These are phyloP conservation scores for Nicotiana undulata DNA, from an alignment of 257 asterid species.

Conservation along the genomic window DNA sequence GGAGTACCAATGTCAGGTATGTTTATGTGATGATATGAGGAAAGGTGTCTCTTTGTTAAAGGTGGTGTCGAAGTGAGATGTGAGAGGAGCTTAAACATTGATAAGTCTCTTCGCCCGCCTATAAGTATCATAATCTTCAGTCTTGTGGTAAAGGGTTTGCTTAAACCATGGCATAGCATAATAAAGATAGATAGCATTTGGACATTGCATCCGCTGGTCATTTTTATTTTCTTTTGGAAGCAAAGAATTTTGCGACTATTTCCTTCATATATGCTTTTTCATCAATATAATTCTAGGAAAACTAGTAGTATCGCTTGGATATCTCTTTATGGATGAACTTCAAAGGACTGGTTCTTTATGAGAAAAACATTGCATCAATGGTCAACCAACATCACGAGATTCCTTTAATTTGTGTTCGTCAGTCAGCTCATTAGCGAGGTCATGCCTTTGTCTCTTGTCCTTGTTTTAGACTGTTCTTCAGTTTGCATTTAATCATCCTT, in stretches of 20 bases:
- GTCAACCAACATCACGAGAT: background rate
- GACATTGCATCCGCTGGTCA: background rate
- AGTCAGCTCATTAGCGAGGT: background rate
- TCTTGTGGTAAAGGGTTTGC: background rate
- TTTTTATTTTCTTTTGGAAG: too few relatives aligned
- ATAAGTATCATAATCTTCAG: background rate
- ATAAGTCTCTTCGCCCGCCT: background rate
- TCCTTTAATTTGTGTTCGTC: background rate
- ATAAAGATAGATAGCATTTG: background rate
- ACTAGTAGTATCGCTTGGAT: too few relatives aligned
- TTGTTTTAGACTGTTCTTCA: background rate
- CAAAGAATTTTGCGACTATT: too few relatives aligned
- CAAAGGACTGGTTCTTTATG: too few relatives aligned
- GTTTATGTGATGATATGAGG: background rate
- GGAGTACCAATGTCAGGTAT: background rate
- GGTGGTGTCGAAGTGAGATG: background rate
- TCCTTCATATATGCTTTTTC: too few relatives aligned
- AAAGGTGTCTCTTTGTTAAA: background rate
- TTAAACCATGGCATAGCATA: background rate
- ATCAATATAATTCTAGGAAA: too few relatives aligned
- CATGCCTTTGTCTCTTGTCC: background rate
- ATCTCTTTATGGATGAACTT: too few relatives aligned
- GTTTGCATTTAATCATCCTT: background rate
- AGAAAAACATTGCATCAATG: background rate
- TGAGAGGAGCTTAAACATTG: background rate